A percentile compares a stretch with the other conserved stretches of the same genome.
phyloP scores from a whole-genome alignment of 352 stramenopile genomes.

The Pythium dissimile region DNA sequence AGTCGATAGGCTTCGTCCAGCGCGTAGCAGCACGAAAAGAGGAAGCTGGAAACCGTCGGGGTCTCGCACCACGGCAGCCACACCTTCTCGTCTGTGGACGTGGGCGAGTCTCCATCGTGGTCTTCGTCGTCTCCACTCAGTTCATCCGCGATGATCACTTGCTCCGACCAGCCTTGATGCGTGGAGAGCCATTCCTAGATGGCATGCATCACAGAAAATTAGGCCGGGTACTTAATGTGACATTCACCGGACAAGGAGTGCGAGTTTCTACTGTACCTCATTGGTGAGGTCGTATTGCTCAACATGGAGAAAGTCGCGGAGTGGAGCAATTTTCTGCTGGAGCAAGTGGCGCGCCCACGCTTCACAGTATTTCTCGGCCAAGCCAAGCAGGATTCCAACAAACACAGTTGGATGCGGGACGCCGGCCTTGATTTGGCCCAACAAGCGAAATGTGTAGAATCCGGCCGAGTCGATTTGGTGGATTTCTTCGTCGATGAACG shows the following conservation, averaged over 20 bases:
- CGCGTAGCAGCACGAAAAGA: constrained; percentile 81
- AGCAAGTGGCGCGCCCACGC: constrained; percentile 56
- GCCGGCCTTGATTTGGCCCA: constrained; percentile 37
- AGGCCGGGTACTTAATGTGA: too few relatives aligned
- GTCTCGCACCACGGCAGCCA: constrained; percentile 86
- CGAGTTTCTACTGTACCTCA: constrained; percentile 38
- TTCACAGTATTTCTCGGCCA: constrained; percentile 70
- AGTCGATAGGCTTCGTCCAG: constrained; percentile 76
- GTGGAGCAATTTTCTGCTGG: constrained; percentile 57
- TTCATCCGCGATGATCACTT: constrained; percentile 40
- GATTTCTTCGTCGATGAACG: constrained; percentile 72
- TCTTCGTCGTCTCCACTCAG: constrained; percentile 29
- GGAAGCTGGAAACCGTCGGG: constrained; percentile 74
- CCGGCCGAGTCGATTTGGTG: constrained; percentile 34
- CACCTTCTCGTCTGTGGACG: constrained; percentile 50
- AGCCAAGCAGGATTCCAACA: constrained; percentile 39
- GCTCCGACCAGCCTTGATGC: constrained; percentile 74
- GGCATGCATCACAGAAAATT: neutral
- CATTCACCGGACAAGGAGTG: neutral
- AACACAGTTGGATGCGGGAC: constrained; percentile 45
- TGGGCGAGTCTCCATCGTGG: constrained; percentile 33
- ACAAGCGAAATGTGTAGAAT: constrained; percentile 52
- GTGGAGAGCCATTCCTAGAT: constrained; percentile 65
- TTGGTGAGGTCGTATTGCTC: constrained; percentile 76
- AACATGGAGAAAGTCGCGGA: constrained; percentile 54